These are phyloP conservation scores for Daedalea quercina DNA, from an alignment of 768 basidiomycete species.

Conservation along the genomic window DNA sequence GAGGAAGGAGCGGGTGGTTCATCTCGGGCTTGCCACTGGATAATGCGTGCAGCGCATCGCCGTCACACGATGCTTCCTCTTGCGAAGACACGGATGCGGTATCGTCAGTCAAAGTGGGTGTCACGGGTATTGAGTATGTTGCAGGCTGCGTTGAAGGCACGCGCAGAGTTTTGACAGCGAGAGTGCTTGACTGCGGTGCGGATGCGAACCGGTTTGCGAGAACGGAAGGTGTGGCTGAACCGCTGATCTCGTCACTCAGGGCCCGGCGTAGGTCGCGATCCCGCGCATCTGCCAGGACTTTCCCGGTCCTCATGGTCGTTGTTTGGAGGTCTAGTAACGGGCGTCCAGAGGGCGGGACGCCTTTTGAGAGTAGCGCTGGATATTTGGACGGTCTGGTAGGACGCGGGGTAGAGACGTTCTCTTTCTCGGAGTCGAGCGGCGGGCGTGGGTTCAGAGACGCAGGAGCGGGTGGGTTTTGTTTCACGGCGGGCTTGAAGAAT, in stretches of 20 bases:
- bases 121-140: neutral
- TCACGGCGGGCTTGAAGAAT: constrained; percentile 21
- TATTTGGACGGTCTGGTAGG: neutral
- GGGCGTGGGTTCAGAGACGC: neutral
- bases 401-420: neutral
- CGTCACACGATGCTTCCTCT: no score
- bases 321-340: neutral
- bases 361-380: constrained; percentile 5
- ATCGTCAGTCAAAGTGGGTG: constrained; percentile 9
- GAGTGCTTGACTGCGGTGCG: constrained; percentile 2
- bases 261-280: constrained; percentile 3
- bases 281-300: neutral
- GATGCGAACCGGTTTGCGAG: constrained; percentile 5
- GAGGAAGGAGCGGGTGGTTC: no score
- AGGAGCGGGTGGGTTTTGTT: neutral
- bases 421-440: neutral
- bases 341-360: neutral
- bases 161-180: neutral
- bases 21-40: no score
- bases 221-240: neutral
- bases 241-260: constrained; percentile 3
- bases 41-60: no score
- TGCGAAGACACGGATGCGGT: neutral
- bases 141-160: neutral
- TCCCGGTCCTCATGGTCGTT: neutral